A percentile compares a stretch with the other conserved stretches of the same genome.
Conservation (phyloP, 352 stramenopile species). For the Pythium oligandrum region DNA sequence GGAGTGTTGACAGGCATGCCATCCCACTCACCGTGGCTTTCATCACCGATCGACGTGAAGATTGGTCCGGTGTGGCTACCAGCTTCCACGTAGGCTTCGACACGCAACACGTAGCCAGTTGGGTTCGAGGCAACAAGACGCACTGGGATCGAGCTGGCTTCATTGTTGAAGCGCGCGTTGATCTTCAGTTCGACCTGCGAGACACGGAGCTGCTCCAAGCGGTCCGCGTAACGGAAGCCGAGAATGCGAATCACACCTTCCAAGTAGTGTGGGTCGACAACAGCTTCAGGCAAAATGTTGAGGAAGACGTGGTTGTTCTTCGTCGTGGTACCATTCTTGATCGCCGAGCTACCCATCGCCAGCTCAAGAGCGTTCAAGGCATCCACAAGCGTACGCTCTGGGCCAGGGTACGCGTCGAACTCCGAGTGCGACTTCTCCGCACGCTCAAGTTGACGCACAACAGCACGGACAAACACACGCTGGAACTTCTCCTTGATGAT, state of each 20-base stretch:
- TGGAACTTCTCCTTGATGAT: slow-evolving; percentile 85
- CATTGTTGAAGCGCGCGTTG: slow-evolving; percentile 89
- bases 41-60: slow-evolving; percentile 90
- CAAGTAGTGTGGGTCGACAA: slow-evolving; percentile 94
- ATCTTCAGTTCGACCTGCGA: slow-evolving; percentile 97
- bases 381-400: slow-evolving; percentile 98
- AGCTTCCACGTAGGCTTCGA: slow-evolving; percentile 99
- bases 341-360: slow-evolving; percentile 89
- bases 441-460: slow-evolving; percentile 90
- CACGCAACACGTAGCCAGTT: slow-evolving; percentile 98
- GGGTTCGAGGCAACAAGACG: slow-evolving; percentile 96
- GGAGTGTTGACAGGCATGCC: slow-evolving; percentile 92
- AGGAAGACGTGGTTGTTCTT: slow-evolving; percentile 99
- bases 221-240: slow-evolving; percentile 81
- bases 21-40: slow-evolving; percentile 91
- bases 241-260: slow-evolving; percentile 94
- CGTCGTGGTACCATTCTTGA: slow-evolving; percentile 73
- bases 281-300: slow-evolving; percentile 95
- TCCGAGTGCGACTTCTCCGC: slow-evolving; percentile 72
- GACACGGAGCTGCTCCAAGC: slow-evolving; percentile 91
- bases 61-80: slow-evolving; percentile 71
- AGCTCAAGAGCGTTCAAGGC: slow-evolving; percentile 97
- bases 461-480: slow-evolving; percentile 95
- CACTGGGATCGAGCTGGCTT: slow-evolving; percentile 93
- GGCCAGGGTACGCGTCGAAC: slow-evolving; percentile 89